Percentiles rank a stretch among this genome's conserved stretches.
These are phyloP conservation scores for Nephelium lappaceum DNA, from an alignment of 345 rosid species.

Conservation along the genomic window DNA sequence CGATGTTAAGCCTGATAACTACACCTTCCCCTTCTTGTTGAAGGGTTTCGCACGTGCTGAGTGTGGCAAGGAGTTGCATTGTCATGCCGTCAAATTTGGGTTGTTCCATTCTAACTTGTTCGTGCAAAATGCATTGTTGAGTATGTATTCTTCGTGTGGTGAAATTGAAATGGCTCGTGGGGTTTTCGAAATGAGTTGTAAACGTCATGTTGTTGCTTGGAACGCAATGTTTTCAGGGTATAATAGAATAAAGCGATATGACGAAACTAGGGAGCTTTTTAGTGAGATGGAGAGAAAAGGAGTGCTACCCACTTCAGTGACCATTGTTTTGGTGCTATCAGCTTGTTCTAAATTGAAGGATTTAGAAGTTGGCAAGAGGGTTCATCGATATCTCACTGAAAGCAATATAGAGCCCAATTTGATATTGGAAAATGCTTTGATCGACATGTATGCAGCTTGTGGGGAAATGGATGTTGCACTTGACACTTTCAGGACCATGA, in stretches of 20 bases:
- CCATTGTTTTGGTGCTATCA: conserved; percentile 57
- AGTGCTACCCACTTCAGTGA: conserved; percentile 45
- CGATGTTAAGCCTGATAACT: conserved; percentile 51
- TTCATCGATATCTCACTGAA: conserved; percentile 37
- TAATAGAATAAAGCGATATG: conserved; percentile 44
- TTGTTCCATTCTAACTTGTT: conserved; percentile 33
- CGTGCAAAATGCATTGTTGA: conserved; percentile 43
- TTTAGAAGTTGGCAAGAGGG: conserved; percentile 44
- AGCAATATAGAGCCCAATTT: conserved; percentile 32
- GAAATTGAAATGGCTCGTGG: conserved; percentile 44
- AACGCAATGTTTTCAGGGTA: conserved; percentile 62
- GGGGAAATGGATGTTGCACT: conserved; percentile 59
- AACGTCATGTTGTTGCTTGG: conserved; percentile 55
- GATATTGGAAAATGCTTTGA: conserved; percentile 59
- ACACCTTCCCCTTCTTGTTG: conserved; percentile 60
- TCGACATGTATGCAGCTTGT: conserved; percentile 66
- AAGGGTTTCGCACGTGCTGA: conserved; percentile 37
- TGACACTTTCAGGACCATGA: conserved; percentile 46
- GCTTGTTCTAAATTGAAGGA: conserved; percentile 64
- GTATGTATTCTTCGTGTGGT: conserved; percentile 49
- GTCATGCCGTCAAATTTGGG: conserved; percentile 48
- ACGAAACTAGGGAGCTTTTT: conserved; percentile 48
- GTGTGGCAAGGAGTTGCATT: conserved; percentile 47
- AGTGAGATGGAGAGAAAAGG: conserved; percentile 47
- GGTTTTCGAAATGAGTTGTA: conserved; percentile 41